Base-by-base conservation (phyloP, 1,284 basidiomycete genomes). In the Melampsora americana region DNA sequence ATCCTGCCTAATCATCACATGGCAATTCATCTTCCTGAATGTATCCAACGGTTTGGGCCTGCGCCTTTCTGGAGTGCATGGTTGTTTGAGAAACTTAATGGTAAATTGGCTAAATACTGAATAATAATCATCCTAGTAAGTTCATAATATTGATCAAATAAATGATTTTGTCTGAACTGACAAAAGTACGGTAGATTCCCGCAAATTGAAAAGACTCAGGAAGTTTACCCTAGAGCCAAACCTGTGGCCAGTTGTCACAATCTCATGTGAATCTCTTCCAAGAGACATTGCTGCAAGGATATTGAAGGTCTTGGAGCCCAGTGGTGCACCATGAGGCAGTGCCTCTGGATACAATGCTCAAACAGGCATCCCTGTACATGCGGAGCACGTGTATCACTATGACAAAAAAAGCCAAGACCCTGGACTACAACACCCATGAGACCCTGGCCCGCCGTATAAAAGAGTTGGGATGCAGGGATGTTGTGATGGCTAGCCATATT, bases 1-100 rank as follows among this genome's bases (percentile, higher is more conserved):
- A 50, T 62, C 16, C 61, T 50, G 44, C 70, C 62, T 5, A 73
- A 73, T 53, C 70, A 73, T 39, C 70, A 73, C 28, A 20, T 56
- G 20, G 70, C 70, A 5, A 26, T 66, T 1, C 70, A 73, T n/a
- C 61, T 66, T 4, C 70, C 70, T 3, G 18, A 64, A 20, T 66
- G 62, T 32, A 23, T 73, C 23, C n/a, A 6, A 20, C 44, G 28
- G 16, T 32, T 73, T 7, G 70, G 62, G n/a, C 70, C 70, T 1
- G 48, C 70, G 12, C 48, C 70, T 23, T 39, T 53, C 1, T 73
- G 62, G 70, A 73, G 42, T 50, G 70, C 70, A 1, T 73, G 70
- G 70, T 9, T 16, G 0, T 73, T 65, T 59, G 28, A 73, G 20
- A 32, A 48, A n/a, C n/a, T n/a, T n/a, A n/a, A n/a, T n/a, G n/a